Percentiles rank a stretch among this genome's conserved stretches.
Evolutionary conservation across 345 rosid genomes (phyloP).

Genomic region (Litchi chinensis): DNA sequence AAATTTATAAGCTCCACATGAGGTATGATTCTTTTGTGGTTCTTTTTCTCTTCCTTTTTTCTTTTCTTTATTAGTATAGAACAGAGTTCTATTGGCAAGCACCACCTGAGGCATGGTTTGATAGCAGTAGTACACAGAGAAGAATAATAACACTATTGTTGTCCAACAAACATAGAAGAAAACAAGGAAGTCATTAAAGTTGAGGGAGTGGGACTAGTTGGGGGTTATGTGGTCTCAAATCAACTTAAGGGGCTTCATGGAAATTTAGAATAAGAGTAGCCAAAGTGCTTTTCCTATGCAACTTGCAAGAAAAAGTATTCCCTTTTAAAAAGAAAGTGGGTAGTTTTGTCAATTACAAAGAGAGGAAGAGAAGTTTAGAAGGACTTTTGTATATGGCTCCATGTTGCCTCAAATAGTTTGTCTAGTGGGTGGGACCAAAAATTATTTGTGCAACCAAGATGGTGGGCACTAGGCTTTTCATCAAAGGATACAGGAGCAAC

Average conservation of each 20-base stretch:
- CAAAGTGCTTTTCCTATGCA: slow-evolving; percentile 42
- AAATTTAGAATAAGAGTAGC: slow-evolving; percentile 32
- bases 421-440: slow-evolving; percentile 42
- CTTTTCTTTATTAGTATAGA: neutral
- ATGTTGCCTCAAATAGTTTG: slow-evolving; percentile 39
- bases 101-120: slow-evolving; percentile 8
- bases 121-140: slow-evolving; percentile 9
- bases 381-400: slow-evolving; percentile 25
- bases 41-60: neutral
- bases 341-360: slow-evolving; percentile 35
- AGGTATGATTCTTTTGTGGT: neutral
- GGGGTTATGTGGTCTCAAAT: slow-evolving; percentile 20
- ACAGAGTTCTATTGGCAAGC: neutral
- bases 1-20: neutral
- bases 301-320: slow-evolving; percentile 37
- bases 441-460: slow-evolving; percentile 28
- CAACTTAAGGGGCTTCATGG: slow-evolving; percentile 9
- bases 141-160: slow-evolving; percentile 12
- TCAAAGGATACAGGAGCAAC: slow-evolving; percentile 22
- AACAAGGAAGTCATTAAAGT: neutral
- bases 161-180: slow-evolving; percentile 11
- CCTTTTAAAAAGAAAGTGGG: slow-evolving; percentile 34
- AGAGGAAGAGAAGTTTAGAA: slow-evolving; percentile 8
- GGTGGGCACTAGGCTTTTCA: slow-evolving; percentile 36
- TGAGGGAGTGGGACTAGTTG: neutral